Percentiles rank a stretch among this genome's conserved stretches.
These are phyloP conservation scores for Gossypium davidsonii DNA, from an alignment of 441 rosid species.

Conservation along the genomic window DNA sequence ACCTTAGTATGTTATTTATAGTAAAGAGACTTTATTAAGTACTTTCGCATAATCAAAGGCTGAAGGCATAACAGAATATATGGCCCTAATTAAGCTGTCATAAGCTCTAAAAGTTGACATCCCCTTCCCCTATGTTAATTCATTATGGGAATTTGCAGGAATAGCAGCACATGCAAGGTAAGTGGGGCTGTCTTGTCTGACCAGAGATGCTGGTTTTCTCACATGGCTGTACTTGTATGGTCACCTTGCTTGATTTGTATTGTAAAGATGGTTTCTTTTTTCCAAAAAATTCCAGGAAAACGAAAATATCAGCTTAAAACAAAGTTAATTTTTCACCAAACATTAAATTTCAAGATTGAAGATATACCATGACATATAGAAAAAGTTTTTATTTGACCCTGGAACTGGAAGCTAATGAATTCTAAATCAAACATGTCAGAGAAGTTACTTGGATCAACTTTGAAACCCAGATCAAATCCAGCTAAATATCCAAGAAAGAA, in stretches of 20 bases:
- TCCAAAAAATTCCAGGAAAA: not conserved
- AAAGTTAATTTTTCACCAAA: not conserved
- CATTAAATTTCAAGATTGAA: not conserved
- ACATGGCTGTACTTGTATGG: constrained; percentile 12
- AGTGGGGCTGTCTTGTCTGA: constrained; percentile 15
- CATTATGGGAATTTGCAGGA: constrained; percentile 17
- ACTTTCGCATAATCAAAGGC: not conserved
- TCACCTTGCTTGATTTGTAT: not conserved
- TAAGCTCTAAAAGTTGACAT: constrained; percentile 17
- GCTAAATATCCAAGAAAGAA: not conserved
- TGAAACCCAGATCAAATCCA: constrained; percentile 6
- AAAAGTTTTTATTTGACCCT: not conserved
- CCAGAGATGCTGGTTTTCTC: constrained; percentile 12
- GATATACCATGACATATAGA: not conserved
- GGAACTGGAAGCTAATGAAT: not conserved
- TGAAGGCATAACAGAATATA: not conserved
- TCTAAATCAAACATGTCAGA: not conserved
- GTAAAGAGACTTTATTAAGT: too few relatives aligned
- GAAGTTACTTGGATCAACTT: not conserved
- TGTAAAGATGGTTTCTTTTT: too few relatives aligned
- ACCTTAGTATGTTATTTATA: too few relatives aligned
- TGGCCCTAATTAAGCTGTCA: constrained; percentile 27
- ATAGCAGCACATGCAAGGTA: constrained; percentile 12
- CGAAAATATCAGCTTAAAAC: not conserved
- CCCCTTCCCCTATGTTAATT: not conserved